A percentile compares a stretch with the other conserved stretches of the same genome.
These are phyloP conservation scores for Colletotrichum eleusines DNA, from an alignment of 2,329 filamentous ascomycete genomes.

Conservation along the genomic window DNA sequence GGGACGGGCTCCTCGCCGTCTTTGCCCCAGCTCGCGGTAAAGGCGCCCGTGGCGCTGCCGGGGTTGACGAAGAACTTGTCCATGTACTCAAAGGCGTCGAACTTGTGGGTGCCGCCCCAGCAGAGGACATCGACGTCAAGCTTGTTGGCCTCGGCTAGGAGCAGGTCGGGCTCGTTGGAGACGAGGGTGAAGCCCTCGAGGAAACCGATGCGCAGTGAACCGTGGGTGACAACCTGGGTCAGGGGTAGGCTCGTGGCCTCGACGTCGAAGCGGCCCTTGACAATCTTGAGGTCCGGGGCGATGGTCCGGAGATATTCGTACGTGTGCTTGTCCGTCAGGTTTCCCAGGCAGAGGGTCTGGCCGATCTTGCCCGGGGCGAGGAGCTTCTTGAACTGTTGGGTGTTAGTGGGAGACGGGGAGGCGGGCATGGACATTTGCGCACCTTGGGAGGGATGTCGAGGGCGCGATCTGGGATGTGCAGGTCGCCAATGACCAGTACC, in stretches of 20 bases:
- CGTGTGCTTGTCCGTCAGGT: slow-evolving; percentile 82
- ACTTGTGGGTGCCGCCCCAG: slow-evolving; percentile 76
- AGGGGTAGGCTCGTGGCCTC: slow-evolving; percentile 75
- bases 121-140: slow-evolving; percentile 77
- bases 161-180: slow-evolving; percentile 73
- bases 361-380: slow-evolving; percentile 86
- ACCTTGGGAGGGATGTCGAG: slow-evolving; percentile 93
- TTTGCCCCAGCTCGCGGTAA: slow-evolving; percentile 67
- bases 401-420: slow-evolving; percentile 27
- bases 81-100: slow-evolving; percentile 80
- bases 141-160: slow-evolving; percentile 76
- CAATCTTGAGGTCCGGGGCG: slow-evolving; percentile 78
- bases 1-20: slow-evolving; percentile 81
- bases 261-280: slow-evolving; percentile 75
- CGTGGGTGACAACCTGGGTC: slow-evolving; percentile 75
- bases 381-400: slow-evolving; percentile 82
- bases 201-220: slow-evolving; percentile 74
- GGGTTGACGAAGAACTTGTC: slow-evolving; percentile 81
- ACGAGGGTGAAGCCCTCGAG: slow-evolving; percentile 77
- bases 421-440: slow-evolving; percentile 44
- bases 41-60: slow-evolving; percentile 74
- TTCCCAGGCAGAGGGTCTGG: slow-evolving; percentile 83
- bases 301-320: slow-evolving; percentile 85
- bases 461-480: slow-evolving; percentile 93
- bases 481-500: slow-evolving; percentile 91